phyloP scores from a whole-genome alignment of 345 rosid species.

The Syzygium aromaticum region DNA sequence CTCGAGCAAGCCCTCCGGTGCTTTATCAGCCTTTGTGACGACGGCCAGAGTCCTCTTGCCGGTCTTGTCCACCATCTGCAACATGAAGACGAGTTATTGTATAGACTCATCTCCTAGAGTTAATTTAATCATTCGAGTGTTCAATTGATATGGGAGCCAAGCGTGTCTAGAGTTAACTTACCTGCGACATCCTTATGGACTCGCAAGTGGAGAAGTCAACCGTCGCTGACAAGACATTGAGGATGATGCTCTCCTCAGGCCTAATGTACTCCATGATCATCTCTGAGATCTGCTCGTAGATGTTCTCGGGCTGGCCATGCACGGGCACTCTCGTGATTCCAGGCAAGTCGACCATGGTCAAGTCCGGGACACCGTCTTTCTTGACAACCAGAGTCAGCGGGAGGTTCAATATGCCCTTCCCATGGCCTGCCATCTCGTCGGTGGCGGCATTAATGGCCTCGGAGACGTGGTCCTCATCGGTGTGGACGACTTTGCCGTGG shows the following conservation, averaged over 20 bases:
- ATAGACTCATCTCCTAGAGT: slow-evolving; percentile 28
- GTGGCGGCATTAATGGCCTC: slow-evolving; percentile 28
- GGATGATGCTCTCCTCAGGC: slow-evolving; percentile 37
- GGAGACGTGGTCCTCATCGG: slow-evolving; percentile 15
- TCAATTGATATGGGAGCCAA: slow-evolving; percentile 19
- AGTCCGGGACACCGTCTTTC: slow-evolving; percentile 37
- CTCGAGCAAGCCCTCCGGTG: no score
- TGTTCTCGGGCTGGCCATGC: slow-evolving; percentile 40
- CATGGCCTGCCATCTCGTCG: slow-evolving; percentile 30
- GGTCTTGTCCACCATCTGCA: slow-evolving; percentile 8
- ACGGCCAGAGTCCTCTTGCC: no score
- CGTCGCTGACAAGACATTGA: slow-evolving; percentile 33
- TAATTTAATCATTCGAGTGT: slow-evolving; percentile 20
- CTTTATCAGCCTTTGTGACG: no score
- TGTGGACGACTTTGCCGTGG: neutral
- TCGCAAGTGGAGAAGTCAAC: slow-evolving; percentile 46
- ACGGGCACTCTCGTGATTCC: slow-evolving; percentile 47
- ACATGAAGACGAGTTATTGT: slow-evolving; percentile 8
- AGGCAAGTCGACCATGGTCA: slow-evolving; percentile 54
- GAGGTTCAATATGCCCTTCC: slow-evolving; percentile 34
- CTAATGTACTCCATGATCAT: slow-evolving; percentile 36
- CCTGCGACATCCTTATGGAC: slow-evolving; percentile 40
- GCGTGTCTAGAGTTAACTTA: neutral
- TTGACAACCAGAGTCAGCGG: slow-evolving; percentile 36
- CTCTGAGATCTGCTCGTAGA: slow-evolving; percentile 30